Conservation (phyloP, 2,329 filamentous ascomycete genomes). For the Colletotrichum limetticola region DNA sequence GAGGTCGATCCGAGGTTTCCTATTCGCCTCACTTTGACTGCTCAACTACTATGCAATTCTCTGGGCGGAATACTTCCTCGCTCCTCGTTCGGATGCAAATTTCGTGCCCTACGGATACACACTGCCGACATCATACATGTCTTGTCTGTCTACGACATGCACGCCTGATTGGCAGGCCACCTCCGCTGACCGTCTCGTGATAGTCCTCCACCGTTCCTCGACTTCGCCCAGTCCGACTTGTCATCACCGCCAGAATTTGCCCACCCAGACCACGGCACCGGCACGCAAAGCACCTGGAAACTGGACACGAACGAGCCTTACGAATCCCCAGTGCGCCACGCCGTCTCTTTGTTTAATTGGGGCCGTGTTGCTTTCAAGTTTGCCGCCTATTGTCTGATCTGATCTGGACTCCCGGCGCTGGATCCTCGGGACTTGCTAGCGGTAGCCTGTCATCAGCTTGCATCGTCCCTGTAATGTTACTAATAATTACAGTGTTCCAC, state of each 20-base stretch:
- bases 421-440: background rate
- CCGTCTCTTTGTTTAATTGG: constrained; percentile 18
- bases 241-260: constrained; percentile 14
- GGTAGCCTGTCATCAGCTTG: background rate
- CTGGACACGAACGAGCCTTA: constrained; percentile 2
- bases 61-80: background rate
- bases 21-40: constrained; percentile 13
- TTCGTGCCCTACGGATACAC: background rate
- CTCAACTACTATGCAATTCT: background rate
- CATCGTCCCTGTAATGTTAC: background rate
- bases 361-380: background rate
- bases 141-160: background rate
- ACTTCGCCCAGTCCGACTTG: background rate
- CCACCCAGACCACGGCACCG: background rate
- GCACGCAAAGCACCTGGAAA: background rate
- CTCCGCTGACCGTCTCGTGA: constrained; percentile 15
- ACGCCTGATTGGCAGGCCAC: background rate
- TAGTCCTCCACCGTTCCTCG: background rate
- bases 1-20: background rate
- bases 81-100: background rate
- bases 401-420: background rate
- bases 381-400: constrained; percentile 15
- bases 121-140: background rate
- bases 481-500: constrained; percentile 19
- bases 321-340: constrained; percentile 4